Conservation (phyloP, 768 basidiomycete species). For the Suillus variegatus region DNA sequence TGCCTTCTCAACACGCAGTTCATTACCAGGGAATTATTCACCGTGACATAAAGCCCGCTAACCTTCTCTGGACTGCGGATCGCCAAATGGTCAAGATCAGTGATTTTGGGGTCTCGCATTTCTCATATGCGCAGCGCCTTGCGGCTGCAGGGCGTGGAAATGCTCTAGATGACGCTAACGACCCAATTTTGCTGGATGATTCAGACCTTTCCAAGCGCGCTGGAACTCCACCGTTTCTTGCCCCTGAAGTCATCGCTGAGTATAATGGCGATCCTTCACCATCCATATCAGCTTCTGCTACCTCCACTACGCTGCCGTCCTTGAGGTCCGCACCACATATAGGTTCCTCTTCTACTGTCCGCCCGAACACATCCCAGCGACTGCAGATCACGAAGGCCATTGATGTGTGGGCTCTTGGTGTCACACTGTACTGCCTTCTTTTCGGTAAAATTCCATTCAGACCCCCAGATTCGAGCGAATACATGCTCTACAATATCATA, state of each 20-base stretch:
- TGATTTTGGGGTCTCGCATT: constrained; percentile 97
- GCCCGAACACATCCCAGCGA: constrained; percentile 28
- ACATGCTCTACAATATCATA: constrained; percentile 76
- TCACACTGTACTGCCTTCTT: constrained; percentile 92
- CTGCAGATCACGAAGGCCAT: constrained; percentile 87
- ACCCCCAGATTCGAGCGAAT: constrained; percentile 60
- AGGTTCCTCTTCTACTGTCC: constrained; percentile 31
- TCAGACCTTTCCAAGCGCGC: constrained; percentile 87
- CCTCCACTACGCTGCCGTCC: constrained; percentile 31
- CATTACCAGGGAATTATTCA: constrained; percentile 99
- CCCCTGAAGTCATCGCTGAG: constrained; percentile 90
- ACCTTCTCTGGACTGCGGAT: constrained; percentile 88
- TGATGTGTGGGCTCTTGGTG: constrained; percentile 97
- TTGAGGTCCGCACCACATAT: constrained; percentile 30
- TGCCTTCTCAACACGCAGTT: constrained; percentile 49
- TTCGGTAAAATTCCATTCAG: constrained; percentile 86
- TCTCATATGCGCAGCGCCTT: constrained; percentile 85
- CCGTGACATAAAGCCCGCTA: constrained; percentile 98
- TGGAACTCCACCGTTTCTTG: constrained; percentile 94
- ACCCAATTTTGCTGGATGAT: constrained; percentile 77
- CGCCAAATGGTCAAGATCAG: constrained; percentile 92
- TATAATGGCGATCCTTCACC: constrained; percentile 39
- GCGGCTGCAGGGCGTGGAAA: constrained; percentile 55
- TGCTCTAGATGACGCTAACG: constrained; percentile 46
- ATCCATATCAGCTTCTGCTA: constrained; percentile 32